Conservation (phyloP, 2,329 filamentous ascomycete species). For the Aureobasidium sp. region DNA sequence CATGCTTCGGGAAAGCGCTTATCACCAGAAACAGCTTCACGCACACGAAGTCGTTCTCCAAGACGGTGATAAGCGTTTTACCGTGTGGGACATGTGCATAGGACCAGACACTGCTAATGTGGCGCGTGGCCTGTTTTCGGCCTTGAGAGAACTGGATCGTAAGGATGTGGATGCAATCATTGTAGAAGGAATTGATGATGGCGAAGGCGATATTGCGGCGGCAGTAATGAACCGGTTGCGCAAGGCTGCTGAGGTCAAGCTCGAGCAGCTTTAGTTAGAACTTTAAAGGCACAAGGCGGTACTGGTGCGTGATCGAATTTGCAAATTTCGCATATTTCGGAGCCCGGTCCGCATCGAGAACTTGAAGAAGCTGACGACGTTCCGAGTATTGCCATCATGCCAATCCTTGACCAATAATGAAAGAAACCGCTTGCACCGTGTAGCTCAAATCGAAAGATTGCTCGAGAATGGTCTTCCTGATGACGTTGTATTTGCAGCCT, state of each 20-base stretch:
- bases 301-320: neutral
- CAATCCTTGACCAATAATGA: neutral
- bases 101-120: slow-evolving; percentile 65
- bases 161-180: slow-evolving; percentile 74
- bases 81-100: slow-evolving; percentile 62
- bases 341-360: neutral
- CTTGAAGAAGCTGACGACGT: neutral
- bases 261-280: neutral
- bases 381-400: neutral
- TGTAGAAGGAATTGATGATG: slow-evolving; percentile 74
- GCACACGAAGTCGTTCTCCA: neutral
- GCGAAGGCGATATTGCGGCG: slow-evolving; percentile 70
- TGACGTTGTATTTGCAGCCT: neutral
- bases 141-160: slow-evolving; percentile 76
- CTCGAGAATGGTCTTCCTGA: neutral
- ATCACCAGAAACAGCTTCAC: neutral
- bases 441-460: neutral
- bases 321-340: neutral
- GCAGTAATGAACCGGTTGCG: slow-evolving; percentile 50
- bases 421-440: neutral
- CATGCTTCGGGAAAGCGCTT: slow-evolving; percentile 8
- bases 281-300: neutral
- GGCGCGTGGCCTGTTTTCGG: slow-evolving; percentile 80
- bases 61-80: neutral
- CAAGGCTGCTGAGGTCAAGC: slow-evolving; percentile 40